phyloP scores from a whole-genome alignment of 805 yeast genomes.

The Candida nemodendra region DNA sequence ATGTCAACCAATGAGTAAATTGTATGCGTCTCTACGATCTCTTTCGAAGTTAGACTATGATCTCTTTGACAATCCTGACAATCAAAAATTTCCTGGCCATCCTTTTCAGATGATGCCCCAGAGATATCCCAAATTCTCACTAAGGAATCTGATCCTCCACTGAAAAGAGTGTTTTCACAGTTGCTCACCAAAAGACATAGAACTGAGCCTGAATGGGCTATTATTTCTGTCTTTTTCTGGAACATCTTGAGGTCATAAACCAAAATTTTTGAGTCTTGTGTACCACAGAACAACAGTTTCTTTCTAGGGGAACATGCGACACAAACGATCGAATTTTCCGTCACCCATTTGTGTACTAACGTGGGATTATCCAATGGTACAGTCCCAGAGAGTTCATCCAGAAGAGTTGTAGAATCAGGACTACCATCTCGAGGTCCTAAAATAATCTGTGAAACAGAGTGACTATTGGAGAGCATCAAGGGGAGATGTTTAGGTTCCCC shows the following conservation, averaged over 20 bases:
- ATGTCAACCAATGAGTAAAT: conserved; percentile 83
- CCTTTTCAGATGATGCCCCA: conserved; percentile 12
- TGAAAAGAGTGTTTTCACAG: conserved; percentile 60
- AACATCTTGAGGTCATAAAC: conserved; percentile 68
- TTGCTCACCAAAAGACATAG: conserved; percentile 59
- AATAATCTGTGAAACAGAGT: conserved; percentile 5
- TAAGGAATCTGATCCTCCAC: conserved; percentile 89
- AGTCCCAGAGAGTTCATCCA: conserved; percentile 1
- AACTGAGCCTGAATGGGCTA: conserved; percentile 74
- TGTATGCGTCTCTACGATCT: conserved; percentile 49
- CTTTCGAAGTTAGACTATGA: conserved; percentile 2
- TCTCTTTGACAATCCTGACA: no score
- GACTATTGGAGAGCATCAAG: conserved; percentile 9
- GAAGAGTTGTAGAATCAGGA: conserved; percentile 5
- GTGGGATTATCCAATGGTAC: conserved; percentile 9
- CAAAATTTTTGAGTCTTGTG: conserved; percentile 78
- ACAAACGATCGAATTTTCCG: conserved; percentile 69
- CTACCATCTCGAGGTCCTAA: conserved; percentile 11
- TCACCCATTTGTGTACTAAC: conserved; percentile 68
- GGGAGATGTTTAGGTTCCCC: conserved; percentile 16
- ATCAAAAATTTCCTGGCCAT: background rate
- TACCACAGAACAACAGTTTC: conserved; percentile 77
- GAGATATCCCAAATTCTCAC: conserved; percentile 80
- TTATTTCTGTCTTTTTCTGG: conserved; percentile 49
- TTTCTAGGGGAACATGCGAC: conserved; percentile 58